These are phyloP conservation scores for Erysimum pusillum DNA, from an alignment of 441 rosid genomes.

Conservation along the genomic window DNA sequence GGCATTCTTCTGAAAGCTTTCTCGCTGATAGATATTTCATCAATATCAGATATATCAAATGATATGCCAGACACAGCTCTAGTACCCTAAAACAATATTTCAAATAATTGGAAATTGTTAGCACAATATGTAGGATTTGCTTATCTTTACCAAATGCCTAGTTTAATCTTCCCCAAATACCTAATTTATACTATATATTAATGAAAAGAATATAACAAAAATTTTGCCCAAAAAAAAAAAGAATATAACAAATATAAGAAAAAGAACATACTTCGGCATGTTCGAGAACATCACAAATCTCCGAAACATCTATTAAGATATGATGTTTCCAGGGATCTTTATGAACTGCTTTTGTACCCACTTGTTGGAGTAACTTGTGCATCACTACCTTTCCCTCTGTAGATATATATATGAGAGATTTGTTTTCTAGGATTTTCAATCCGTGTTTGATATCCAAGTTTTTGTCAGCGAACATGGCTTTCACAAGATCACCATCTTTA, in stretches of 20 bases:
- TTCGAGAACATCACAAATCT: background rate
- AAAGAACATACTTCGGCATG: background rate
- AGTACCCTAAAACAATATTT: slow-evolving; percentile 11
- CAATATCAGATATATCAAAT: background rate
- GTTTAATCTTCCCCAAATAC: background rate
- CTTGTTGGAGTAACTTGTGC: background rate
- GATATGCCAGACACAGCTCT: background rate
- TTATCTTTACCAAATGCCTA: background rate
- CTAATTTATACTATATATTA: background rate
- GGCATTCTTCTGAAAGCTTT: slow-evolving; percentile 2
- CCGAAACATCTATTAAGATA: background rate
- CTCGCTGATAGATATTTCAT: background rate
- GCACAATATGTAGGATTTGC: background rate
- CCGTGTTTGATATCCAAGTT: background rate
- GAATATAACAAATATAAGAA: background rate
- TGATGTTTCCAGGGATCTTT: background rate
- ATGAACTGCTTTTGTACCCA: background rate
- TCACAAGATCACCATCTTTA: background rate
- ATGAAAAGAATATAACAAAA: too few species aligned
- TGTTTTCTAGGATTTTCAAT: background rate
- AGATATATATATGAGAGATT: background rate
- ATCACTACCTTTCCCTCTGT: background rate
- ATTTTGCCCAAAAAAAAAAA: too few species aligned
- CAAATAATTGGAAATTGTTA: background rate
- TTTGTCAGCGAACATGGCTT: background rate